Evolutionary conservation across 1,139 yeast genomes (phyloP).

Genomic region (Geotrichum bryndzae): DNA sequence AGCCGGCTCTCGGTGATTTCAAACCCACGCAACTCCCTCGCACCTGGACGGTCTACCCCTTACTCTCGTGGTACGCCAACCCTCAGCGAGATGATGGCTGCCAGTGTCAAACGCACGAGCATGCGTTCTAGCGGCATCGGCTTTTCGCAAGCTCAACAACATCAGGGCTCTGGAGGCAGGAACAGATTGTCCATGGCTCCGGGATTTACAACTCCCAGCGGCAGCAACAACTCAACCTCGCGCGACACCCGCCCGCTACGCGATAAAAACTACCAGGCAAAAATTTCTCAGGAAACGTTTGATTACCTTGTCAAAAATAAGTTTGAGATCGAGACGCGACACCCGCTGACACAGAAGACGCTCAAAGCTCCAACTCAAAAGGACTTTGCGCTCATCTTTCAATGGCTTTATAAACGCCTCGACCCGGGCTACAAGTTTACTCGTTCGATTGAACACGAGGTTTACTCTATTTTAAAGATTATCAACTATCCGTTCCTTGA

Average conservation of each 20-base stretch:
- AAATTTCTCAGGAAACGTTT: slow-evolving; percentile 41
- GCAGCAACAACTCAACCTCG: not conserved
- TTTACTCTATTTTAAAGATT: slow-evolving; percentile 57
- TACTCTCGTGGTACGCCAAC: slow-evolving; percentile 15
- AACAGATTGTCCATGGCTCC: not conserved
- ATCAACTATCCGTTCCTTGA: slow-evolving; percentile 78
- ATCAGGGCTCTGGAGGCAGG: not conserved
- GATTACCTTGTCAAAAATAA: slow-evolving; percentile 57
- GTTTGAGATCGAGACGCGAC: slow-evolving; percentile 70
- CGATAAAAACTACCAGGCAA: slow-evolving; percentile 67
- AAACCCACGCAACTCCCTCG: slow-evolving; percentile 10
- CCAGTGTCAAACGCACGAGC: slow-evolving; percentile 12
- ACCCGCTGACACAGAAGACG: slow-evolving; percentile 59
- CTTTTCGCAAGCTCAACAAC: not conserved
- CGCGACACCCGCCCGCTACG: slow-evolving; percentile 71
- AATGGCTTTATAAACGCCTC: slow-evolving; percentile 66
- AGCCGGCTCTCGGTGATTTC: not conserved
- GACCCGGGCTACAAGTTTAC: slow-evolving; percentile 77
- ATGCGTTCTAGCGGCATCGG: slow-evolving; percentile 8
- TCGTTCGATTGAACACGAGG: slow-evolving; percentile 68
- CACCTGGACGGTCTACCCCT: slow-evolving; percentile 7
- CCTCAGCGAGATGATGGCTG: slow-evolving; percentile 13
- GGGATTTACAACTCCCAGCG: not conserved
- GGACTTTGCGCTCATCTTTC: slow-evolving; percentile 72
- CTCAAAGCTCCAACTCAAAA: slow-evolving; percentile 79